Evolutionary conservation across 1,284 basidiomycete genomes (phyloP).

Genomic region (Moniliophthora roreri): DNA sequence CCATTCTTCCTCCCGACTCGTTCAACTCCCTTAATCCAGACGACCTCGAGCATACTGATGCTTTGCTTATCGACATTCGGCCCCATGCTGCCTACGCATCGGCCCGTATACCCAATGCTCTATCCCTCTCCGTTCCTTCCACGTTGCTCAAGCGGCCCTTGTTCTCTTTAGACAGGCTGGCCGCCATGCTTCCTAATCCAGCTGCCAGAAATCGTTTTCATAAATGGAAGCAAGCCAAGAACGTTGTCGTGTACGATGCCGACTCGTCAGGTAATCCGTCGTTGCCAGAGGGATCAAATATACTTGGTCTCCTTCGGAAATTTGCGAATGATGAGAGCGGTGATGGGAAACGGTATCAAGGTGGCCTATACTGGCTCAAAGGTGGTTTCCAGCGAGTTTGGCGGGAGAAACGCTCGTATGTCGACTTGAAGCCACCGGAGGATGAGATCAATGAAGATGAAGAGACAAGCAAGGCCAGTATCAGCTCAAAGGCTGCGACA

Average conservation of each 20-base stretch:
- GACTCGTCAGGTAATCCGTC: slow-evolving; percentile 48
- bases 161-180: slow-evolving; percentile 75
- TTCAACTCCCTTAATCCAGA: slow-evolving; percentile 8
- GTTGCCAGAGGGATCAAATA: slow-evolving; percentile 66
- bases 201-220: slow-evolving; percentile 60
- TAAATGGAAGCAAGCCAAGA: slow-evolving; percentile 51
- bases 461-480: not conserved
- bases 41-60: slow-evolving; percentile 10
- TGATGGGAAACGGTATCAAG: slow-evolving; percentile 49
- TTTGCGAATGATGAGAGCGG: slow-evolving; percentile 53
- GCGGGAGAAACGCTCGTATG: slow-evolving; percentile 49
- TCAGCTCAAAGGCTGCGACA: not conserved
- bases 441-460: slow-evolving; percentile 56
- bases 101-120: slow-evolving; percentile 69
- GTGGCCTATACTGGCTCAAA: slow-evolving; percentile 71
- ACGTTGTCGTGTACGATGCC: slow-evolving; percentile 82
- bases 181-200: slow-evolving; percentile 70
- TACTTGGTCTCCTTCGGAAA: slow-evolving; percentile 82
- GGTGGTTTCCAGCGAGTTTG: slow-evolving; percentile 80
- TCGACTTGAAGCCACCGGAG: slow-evolving; percentile 50
- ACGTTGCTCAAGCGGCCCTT: slow-evolving; percentile 89
- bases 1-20: not conserved
- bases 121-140: slow-evolving; percentile 91
- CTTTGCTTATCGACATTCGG: slow-evolving; percentile 81
- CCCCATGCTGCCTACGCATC: slow-evolving; percentile 72